Percentiles rank a stretch among this genome's conserved stretches.
phyloP scores from a whole-genome alignment of 2,329 filamentous ascomycete species.

The Talaromyces atroroseus region DNA sequence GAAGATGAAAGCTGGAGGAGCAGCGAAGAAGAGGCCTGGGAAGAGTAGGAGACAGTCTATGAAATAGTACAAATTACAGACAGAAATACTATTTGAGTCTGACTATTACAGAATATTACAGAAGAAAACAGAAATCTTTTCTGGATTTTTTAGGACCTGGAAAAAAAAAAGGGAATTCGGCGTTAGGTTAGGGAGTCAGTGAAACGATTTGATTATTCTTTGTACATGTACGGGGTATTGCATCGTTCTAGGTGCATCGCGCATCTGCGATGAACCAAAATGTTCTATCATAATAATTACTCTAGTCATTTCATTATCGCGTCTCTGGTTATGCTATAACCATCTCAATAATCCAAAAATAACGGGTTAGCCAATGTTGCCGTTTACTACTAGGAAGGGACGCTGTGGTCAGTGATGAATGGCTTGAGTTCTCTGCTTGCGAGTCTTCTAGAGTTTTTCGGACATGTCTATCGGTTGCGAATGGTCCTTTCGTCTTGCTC shows the following conservation, averaged over 20 bases:
- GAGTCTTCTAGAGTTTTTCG: neutral
- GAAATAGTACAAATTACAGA: conserved; percentile 1
- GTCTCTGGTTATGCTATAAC: too few relatives aligned
- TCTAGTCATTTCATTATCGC: neutral
- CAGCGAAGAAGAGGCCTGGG: conserved; percentile 42
- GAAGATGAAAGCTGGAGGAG: conserved; percentile 67
- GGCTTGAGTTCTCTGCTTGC: neutral
- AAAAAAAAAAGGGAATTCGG: neutral
- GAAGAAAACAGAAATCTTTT: too few relatives aligned
- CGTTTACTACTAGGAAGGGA: too few relatives aligned
- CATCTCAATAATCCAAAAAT: neutral
- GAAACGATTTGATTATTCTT: neutral
- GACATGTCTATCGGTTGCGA: too few relatives aligned
- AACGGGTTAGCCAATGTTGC: too few relatives aligned
- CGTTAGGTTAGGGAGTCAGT: neutral
- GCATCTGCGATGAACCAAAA: neutral
- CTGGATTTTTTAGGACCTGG: neutral
- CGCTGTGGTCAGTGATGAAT: too few relatives aligned
- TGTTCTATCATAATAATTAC: neutral
- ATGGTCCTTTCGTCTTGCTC: neutral
- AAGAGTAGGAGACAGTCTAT: conserved; percentile 44
- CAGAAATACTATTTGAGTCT: neutral
- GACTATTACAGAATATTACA: neutral
- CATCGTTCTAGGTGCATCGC: neutral
- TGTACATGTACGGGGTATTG: neutral